Base-by-base conservation (phyloP, 805 yeast genomes). In the Wickerhamiella alocasiicola region DNA sequence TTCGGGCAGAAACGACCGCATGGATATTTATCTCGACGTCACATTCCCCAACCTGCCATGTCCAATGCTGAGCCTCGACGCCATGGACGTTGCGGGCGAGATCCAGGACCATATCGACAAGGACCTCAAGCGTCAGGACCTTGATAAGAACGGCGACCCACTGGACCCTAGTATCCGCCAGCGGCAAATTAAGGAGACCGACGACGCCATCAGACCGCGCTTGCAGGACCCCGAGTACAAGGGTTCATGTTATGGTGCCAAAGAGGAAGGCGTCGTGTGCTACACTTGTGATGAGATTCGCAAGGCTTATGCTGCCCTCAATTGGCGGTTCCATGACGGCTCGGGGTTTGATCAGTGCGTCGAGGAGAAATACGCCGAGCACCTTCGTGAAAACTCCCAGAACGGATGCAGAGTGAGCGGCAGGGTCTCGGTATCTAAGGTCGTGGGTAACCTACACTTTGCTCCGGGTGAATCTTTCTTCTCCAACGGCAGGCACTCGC, bases 331-430 rank as follows among this genome's bases (percentile, higher is more conserved):
- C 60, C 80, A 65, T 52, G 97, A 88, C 57, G 97, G 97, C 44
- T 65, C 71, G 42, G 76, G 81, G 44, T 75, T 91, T 44, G 83
- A 76, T 47, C 97, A 88, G 61, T 88, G 98, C 69, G 95, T 83
- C 56, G 65, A 64, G 11, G 95, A 84, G 58, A 91, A 94, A 5
- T 85, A 82, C 57, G 93, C 83, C 20, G 54, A 64, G n/a, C 66
- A 63, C 31, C 59, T 87, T 39, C 67, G 65, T 38, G 70, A 67
- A 12, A 69, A 78, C 51, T 62, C 82, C 40, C 55, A 67, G 43
- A 95, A 88, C 62, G 98, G 98, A 20, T 91, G 98, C 61, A 71
- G 94, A 48, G 68, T 91, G 30, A 69, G 71, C 47, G 98, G 98
- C 23, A 66, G 71, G 17, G 78, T 93, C 5, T 65, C 73, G 50